Base-by-base conservation (phyloP, 2,329 filamentous ascomycete species). In the Didymella lethalis region DNA sequence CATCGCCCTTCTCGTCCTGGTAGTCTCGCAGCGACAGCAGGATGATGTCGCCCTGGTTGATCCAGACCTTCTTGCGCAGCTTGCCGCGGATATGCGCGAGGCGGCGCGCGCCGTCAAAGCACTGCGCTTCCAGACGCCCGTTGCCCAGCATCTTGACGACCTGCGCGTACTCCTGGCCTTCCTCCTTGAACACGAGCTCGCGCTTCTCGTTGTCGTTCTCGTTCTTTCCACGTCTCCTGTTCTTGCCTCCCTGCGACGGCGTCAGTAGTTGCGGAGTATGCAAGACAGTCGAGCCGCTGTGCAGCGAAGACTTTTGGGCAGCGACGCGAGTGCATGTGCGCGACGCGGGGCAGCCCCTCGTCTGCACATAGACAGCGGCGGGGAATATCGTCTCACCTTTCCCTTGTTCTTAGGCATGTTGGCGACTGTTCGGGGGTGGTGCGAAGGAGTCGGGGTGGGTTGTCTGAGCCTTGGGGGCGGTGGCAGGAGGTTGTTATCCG, bases 361-460 rank as follows among this genome's bases (percentile, higher is more conserved):
- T 7, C 61, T 51, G 29, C 25, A 32, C 34, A 16, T 18, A 18
- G 16, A n/a, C 23, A 23, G 23, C 23, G 32, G 29, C 31, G 23
- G 14, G 18, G 43, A 56, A 7, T 29, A 25, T 16, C 3, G 60
- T 69, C 72, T 78, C 85, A 96, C 93, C 84, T 97, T 97, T 93
- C 93, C 93, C 89, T 97, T 97, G 81, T 97, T 97, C 92, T 97
- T 97, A 77, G 93, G 93, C 93, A 97, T 97, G 64, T 81, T 88
- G 81, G 71, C 66, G 53, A 57, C 48, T 61, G 40, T 63, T 56
- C 47, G 57, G 36, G 62, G 52, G n/a, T 23, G 34, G 4, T 25
- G 31, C 47, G 40, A 54, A 44, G 40, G 41, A 50, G 59, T 53
- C 50, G 41, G 57, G 55, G 56, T 63, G 31, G 58, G 40, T 50